A percentile compares a stretch with the other conserved stretches of the same genome.
Evolutionary conservation across 768 basidiomycete genomes (phyloP).

Genomic region (Agrocybe pediades): DNA sequence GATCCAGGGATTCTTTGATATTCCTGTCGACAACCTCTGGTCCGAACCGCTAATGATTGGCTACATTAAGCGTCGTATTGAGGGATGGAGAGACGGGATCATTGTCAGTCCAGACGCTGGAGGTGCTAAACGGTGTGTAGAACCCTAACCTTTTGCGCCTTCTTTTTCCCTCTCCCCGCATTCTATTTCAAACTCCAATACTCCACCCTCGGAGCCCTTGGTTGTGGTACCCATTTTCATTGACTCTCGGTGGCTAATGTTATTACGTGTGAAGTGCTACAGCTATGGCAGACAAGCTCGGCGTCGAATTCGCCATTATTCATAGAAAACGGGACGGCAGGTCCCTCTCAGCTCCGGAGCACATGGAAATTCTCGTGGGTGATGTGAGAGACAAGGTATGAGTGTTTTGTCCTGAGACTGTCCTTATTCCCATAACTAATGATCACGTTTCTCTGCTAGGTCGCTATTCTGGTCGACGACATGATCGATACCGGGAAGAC

Average conservation of each 20-base stretch:
- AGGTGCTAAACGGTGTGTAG: slow-evolving; percentile 91
- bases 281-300: slow-evolving; percentile 92
- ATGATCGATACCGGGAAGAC: slow-evolving; percentile 98
- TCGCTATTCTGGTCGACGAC: slow-evolving; percentile 95
- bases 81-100: slow-evolving; percentile 84
- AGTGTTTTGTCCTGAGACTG: slow-evolving; percentile 8
- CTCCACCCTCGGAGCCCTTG: slow-evolving; percentile 6
- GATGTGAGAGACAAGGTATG: slow-evolving; percentile 86
- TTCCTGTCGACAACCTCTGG: slow-evolving; percentile 97
- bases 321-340: slow-evolving; percentile 86
- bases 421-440: slow-evolving; percentile 3
- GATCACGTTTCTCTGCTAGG: slow-evolving; percentile 38
- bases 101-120: slow-evolving; percentile 98
- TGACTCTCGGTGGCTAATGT: slow-evolving; percentile 3
- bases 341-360: slow-evolving; percentile 63
- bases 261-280: slow-evolving; percentile 65
- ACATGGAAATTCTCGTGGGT: slow-evolving; percentile 94
- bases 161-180: background rate
- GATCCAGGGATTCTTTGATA: slow-evolving; percentile 99
- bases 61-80: slow-evolving; percentile 87
- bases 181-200: too few species aligned
- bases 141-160: background rate
- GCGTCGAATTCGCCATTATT: slow-evolving; percentile 94
- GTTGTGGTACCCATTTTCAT: slow-evolving; percentile 13
- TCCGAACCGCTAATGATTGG: slow-evolving; percentile 94